Conservation (phyloP, 257 asterid genomes). For the Przewalskia tangutica region DNA sequence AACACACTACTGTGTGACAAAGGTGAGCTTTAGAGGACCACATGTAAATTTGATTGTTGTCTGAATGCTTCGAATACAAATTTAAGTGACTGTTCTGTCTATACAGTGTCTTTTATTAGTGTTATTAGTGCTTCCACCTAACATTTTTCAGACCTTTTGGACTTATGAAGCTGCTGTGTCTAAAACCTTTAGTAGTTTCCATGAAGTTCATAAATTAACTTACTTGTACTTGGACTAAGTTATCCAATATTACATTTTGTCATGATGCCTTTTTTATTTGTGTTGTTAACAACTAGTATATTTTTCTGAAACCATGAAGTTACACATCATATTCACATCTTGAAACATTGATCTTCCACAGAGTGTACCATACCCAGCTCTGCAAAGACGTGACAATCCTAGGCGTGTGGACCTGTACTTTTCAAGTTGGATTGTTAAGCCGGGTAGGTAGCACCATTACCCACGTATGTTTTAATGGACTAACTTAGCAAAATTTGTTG, state of each 20-base stretch:
- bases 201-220: not conserved
- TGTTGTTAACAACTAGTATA: not conserved
- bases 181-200: not conserved
- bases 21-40: constrained; percentile 24
- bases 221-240: not conserved
- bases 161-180: not conserved
- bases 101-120: not conserved
- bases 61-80: not conserved
- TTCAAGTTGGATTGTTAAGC: constrained; percentile 89
- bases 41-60: not conserved
- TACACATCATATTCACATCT: not conserved
- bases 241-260: not conserved
- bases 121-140: not conserved
- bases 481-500: not conserved
- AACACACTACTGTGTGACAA: constrained; percentile 54
- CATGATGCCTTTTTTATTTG: not conserved
- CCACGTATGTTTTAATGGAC: not conserved
- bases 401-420: constrained; percentile 84
- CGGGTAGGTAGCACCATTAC: constrained; percentile 20
- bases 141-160: not conserved
- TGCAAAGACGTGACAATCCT: constrained; percentile 77
- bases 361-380: constrained; percentile 67
- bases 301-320: not conserved
- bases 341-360: constrained; percentile 16
- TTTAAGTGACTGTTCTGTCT: not conserved